A percentile compares a stretch with the other conserved stretches of the same genome.
phyloP scores from a whole-genome alignment of 495 filamentous ascomycete genomes.

The Penicillium ucsense region DNA sequence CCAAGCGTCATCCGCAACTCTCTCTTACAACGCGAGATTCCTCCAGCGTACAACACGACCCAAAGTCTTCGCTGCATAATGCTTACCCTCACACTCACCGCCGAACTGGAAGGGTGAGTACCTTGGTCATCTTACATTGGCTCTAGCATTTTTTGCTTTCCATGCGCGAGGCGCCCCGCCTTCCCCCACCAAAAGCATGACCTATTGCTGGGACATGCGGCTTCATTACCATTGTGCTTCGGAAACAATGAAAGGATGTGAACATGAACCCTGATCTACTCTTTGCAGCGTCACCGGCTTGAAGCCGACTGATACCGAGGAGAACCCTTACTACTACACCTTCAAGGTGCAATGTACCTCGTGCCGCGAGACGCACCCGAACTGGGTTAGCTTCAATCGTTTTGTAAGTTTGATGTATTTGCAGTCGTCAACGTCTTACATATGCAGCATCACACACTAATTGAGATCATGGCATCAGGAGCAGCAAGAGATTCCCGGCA shows the following conservation, averaged over 20 bases:
- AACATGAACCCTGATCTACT: no score
- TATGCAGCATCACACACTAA: background rate
- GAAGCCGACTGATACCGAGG: slow-evolving; percentile 68
- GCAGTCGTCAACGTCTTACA: no score
- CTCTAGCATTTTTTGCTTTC: no score
- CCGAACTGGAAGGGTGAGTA: slow-evolving; percentile 62
- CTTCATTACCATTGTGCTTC: background rate
- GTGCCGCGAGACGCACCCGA: slow-evolving; percentile 83
- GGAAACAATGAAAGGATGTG: background rate
- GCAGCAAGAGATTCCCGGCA: slow-evolving; percentile 75
- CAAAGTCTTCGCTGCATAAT: slow-evolving; percentile 36
- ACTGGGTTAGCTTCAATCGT: slow-evolving; percentile 76
- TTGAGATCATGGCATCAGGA: slow-evolving; percentile 44
- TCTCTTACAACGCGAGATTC: slow-evolving; percentile 1
- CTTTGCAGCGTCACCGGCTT: slow-evolving; percentile 72
- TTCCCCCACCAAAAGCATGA: background rate
- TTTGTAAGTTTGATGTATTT: slow-evolving; percentile 50
- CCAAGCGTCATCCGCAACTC: slow-evolving; percentile 16
- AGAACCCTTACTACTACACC: slow-evolving; percentile 83
- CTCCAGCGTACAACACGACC: slow-evolving; percentile 4
- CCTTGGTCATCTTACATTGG: background rate
- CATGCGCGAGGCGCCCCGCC: background rate
- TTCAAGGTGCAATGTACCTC: slow-evolving; percentile 96
- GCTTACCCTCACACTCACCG: slow-evolving; percentile 69
- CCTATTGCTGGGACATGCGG: background rate